phyloP scores from a whole-genome alignment of 1,284 basidiomycete species.

The Microbotryum saponariae region DNA sequence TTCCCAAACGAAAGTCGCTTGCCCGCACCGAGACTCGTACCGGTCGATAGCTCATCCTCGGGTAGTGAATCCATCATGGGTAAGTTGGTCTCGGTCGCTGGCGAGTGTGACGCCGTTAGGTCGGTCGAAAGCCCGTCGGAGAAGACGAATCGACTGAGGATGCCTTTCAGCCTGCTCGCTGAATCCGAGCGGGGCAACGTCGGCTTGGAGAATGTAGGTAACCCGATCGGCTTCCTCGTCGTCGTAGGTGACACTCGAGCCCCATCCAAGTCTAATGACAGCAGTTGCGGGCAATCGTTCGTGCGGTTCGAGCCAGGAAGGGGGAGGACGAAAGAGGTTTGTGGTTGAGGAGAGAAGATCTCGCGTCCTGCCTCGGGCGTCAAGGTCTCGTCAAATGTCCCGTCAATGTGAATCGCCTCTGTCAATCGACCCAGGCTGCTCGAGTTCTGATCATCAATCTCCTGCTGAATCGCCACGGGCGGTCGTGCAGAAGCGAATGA shows the following conservation, averaged over 20 bases:
- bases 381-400: not conserved
- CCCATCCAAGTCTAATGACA: not conserved
- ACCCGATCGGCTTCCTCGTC: not conserved
- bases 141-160: not conserved
- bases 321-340: conserved; percentile 5
- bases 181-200: not conserved
- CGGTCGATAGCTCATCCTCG: not conserved
- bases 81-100: not conserved
- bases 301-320: not conserved
- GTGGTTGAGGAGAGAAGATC: not conserved
- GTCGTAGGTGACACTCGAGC: not conserved
- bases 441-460: not conserved
- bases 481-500: not conserved
- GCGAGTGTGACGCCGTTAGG: not conserved
- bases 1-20: conserved; percentile 8
- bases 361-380: not conserved
- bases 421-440: not conserved
- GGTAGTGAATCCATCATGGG: not conserved
- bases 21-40: not conserved
- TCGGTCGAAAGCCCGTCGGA: not conserved
- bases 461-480: not conserved
- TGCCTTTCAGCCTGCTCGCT: not conserved
- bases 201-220: not conserved
- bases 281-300: not conserved
- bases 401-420: not conserved